These are phyloP conservation scores for Favolaschia claudopus DNA, from an alignment of 768 basidiomycete species.

Conservation along the genomic window DNA sequence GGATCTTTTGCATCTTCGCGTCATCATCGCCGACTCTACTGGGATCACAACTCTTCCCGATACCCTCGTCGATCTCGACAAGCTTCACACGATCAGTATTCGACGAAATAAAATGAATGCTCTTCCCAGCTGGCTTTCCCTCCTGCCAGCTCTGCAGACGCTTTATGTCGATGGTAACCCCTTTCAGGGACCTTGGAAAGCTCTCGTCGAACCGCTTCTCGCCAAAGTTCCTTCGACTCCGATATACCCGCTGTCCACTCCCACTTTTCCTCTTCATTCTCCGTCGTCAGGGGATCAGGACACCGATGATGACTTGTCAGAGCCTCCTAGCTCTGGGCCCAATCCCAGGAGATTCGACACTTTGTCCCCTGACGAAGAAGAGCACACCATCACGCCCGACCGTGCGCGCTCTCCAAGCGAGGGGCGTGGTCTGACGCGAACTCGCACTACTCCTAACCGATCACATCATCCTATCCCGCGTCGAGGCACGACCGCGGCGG, in stretches of 20 bases:
- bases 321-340: slow-evolving; percentile 50
- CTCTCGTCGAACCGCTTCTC: slow-evolving; percentile 85
- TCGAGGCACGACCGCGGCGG: slow-evolving; percentile 49
- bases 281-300: slow-evolving; percentile 45
- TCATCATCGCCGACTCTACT: slow-evolving; percentile 93
- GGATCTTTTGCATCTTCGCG: slow-evolving; percentile 76
- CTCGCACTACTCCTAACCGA: slow-evolving; percentile 79
- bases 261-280: slow-evolving; percentile 61
- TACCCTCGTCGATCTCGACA: slow-evolving; percentile 74
- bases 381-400: slow-evolving; percentile 77
- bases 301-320: slow-evolving; percentile 66
- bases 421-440: slow-evolving; percentile 65
- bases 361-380: slow-evolving; percentile 63
- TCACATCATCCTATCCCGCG: slow-evolving; percentile 44
- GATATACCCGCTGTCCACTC: slow-evolving; percentile 71
- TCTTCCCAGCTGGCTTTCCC: slow-evolving; percentile 94
- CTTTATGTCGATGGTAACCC: slow-evolving; percentile 95
- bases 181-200: slow-evolving; percentile 93
- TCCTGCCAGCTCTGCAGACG: slow-evolving; percentile 83
- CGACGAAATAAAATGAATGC: slow-evolving; percentile 88
- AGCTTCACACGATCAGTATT: slow-evolving; percentile 88
- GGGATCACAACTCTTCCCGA: slow-evolving; percentile 81
- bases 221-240: slow-evolving; percentile 67
- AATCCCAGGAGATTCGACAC: slow-evolving; percentile 27
- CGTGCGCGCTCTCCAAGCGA: slow-evolving; percentile 52